These are phyloP conservation scores for Lupinus albus DNA, from an alignment of 306 rosid genomes.

Conservation along the genomic window DNA sequence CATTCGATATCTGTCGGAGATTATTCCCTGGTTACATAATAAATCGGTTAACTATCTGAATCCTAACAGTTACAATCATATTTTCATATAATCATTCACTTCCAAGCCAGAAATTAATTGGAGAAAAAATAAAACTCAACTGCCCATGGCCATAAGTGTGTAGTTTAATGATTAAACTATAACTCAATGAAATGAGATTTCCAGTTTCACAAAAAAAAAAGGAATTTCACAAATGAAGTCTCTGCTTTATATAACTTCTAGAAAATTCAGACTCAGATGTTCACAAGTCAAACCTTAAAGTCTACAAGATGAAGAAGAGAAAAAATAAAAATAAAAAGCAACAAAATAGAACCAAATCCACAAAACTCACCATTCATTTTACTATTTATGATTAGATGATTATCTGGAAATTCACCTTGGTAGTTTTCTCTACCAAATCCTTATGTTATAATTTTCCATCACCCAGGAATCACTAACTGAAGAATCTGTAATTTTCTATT, in stretches of 20 bases:
- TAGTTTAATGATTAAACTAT: conserved; percentile 24
- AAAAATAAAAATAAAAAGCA: neutral
- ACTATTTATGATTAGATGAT: conserved; percentile 20
- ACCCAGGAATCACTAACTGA: conserved; percentile 25
- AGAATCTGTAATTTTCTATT: neutral
- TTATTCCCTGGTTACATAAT: conserved; percentile 58
- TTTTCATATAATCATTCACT: neutral
- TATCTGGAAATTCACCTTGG: conserved; percentile 23
- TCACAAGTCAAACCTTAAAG: neutral
- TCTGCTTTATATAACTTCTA: neutral
- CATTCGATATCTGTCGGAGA: conserved; percentile 53
- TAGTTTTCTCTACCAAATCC: conserved; percentile 4
- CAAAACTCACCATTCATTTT: conserved; percentile 1
- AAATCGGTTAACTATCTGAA: conserved; percentile 46
- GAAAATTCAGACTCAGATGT: conserved; percentile 20
- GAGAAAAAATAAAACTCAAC: conserved; percentile 14
- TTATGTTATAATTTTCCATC: neutral
- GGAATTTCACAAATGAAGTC: neutral
- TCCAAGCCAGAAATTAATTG: conserved; percentile 20
- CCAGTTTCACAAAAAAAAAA: conserved; percentile 31
- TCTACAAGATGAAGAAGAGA: conserved; percentile 28
- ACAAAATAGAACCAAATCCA: conserved; percentile 31
- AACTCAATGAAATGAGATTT: conserved; percentile 20
- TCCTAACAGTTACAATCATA: conserved; percentile 24
- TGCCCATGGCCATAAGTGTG: neutral